Percentiles rank a stretch among this genome's conserved stretches.
Conservation (phyloP, 2,329 filamentous ascomycete genomes). For the Helotiales sp. region DNA sequence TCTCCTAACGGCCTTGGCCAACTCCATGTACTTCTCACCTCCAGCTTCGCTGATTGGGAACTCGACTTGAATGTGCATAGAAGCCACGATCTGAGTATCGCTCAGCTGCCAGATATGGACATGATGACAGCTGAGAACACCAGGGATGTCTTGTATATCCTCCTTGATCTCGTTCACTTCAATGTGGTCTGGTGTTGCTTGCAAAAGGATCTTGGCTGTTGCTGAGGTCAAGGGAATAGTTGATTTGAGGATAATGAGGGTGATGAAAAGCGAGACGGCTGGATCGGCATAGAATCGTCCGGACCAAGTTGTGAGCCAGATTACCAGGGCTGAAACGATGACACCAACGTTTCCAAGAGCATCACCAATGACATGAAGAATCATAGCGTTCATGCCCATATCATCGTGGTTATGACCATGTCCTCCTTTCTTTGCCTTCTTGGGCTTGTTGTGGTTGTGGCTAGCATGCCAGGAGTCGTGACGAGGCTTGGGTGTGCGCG, state of each 20-base stretch:
- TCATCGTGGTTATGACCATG: slow-evolving; percentile 80
- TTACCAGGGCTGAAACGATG: slow-evolving; percentile 79
- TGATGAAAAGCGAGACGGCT: slow-evolving; percentile 90
- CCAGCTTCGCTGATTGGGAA: slow-evolving; percentile 86
- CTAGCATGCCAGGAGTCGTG: slow-evolving; percentile 54
- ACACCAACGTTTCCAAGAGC: slow-evolving; percentile 85
- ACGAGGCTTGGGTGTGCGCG: slow-evolving; percentile 11
- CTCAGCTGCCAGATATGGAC: slow-evolving; percentile 97
- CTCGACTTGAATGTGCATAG: slow-evolving; percentile 87
- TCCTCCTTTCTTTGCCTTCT: slow-evolving; percentile 59
- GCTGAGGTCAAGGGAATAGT: slow-evolving; percentile 78
- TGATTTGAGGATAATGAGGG: slow-evolving; percentile 71
- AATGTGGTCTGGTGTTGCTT: slow-evolving; percentile 89
- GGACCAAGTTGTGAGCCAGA: slow-evolving; percentile 83
- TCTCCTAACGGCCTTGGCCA: slow-evolving; percentile 77
- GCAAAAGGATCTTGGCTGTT: slow-evolving; percentile 84
- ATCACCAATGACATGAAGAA: slow-evolving; percentile 77
- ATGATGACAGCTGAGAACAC: slow-evolving; percentile 89
- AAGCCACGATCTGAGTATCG: slow-evolving; percentile 91
- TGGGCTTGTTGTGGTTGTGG: slow-evolving; percentile 81
- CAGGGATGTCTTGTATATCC: slow-evolving; percentile 82
- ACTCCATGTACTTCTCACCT: slow-evolving; percentile 81
- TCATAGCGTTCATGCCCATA: slow-evolving; percentile 90
- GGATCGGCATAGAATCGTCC: slow-evolving; percentile 90
- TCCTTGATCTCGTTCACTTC: slow-evolving; percentile 87